Evolutionary conservation across 495 filamentous ascomycete genomes (phyloP), one percentile per base, ranked within the genome.

Genomic region (Aspergillus hancockii): DNA sequence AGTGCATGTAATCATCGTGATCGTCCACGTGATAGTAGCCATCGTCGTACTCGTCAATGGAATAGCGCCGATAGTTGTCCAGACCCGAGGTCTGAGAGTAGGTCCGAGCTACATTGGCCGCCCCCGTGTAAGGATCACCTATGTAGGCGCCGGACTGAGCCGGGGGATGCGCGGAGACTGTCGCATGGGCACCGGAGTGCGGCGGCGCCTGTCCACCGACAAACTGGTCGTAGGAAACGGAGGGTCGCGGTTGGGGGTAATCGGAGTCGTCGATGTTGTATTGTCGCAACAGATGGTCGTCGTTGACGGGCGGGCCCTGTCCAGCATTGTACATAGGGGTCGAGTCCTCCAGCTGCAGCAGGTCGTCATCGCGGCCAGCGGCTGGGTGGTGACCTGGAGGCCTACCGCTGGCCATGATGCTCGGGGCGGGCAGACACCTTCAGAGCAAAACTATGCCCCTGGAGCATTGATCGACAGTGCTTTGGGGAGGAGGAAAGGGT

Each of bases 141-240:
- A 64, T 63, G 60, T 73, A 72, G 25, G 61, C 55, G n/a, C 68
- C 70, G 52, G 66, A 54, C 32, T 74, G 72, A 47, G 59, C 62
- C 22, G 67, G 70, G 30, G 63, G 60, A 57, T 70, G 67, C 60
- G 69, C 65, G 45, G 65, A 62, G 30, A 58, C 57, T 28, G 64
- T 52, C 55, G 63, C 60, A 61, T 74, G 70, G 45, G 63, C 52
- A 43, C 61, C 83, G 65, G 59, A 73, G 73, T 73, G 82, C 68
- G 55, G 79, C 72, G 53, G 79, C 71, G 30, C 79, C 67, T 58
- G 79, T 69, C 74, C 84, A 50, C 94, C 95, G 58, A 98, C 86
- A 67, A 98, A 98, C 53, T 92, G 86, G 79, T 98, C 94, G 71
- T 97, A 97, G 32, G 93, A 96, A 49, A 92, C 82, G 21, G 93